Evolutionary conservation across 257 asterid species (phyloP), one percentile per base, ranked within the genome.

Genomic region (Rehmannia glutinosa): DNA sequence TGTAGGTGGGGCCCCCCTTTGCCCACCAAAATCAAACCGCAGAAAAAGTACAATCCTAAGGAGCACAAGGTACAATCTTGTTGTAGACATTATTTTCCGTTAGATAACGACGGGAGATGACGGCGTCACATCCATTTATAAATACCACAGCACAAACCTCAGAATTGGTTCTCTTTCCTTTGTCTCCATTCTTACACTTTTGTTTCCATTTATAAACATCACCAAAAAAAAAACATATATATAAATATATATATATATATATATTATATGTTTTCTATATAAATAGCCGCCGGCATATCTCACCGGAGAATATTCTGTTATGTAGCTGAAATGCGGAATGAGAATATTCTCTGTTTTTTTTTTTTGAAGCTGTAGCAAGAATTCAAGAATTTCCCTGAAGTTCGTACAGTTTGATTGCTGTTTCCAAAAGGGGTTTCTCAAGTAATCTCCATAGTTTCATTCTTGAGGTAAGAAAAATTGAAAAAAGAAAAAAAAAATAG

Each of bases 1-100:
- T 89, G 83, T 90, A 86, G 27, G 67, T 76, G 82, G 95, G 86
- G 12, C n/a, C 86, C 97, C 79, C 3, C 7, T 0, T 38, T 79
- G 92, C 78, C 84, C 54, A 59, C 79, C 69, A 42, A 71, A 53
- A 39, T 66, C 75, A 73, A 49, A 27, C 43, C 21, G 52, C 52
- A n/a, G 28, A 3, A 23, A n/a, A 25, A 19, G 81, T 85, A 79
- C 74, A 73, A 58, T 20, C 8, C 10, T 4, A 13, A 1, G 25
- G 16, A 33, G 25, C 69, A 49, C 57, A 20, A 36, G 17, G 87
- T 81, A 77, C 81, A 80, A 75, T 38, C 60, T 47, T 9, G 68
- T 66, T 27, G 6, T 17, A 7, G 25, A 33, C 19, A 56, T 21
- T 4, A 30, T 33, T 33, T n/a, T 33, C 92, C 90, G 95, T 89